Percentiles rank a stretch among this genome's conserved stretches.
Conservation (phyloP, 177 flowering plant species). For the Vitis hybrid region DNA sequence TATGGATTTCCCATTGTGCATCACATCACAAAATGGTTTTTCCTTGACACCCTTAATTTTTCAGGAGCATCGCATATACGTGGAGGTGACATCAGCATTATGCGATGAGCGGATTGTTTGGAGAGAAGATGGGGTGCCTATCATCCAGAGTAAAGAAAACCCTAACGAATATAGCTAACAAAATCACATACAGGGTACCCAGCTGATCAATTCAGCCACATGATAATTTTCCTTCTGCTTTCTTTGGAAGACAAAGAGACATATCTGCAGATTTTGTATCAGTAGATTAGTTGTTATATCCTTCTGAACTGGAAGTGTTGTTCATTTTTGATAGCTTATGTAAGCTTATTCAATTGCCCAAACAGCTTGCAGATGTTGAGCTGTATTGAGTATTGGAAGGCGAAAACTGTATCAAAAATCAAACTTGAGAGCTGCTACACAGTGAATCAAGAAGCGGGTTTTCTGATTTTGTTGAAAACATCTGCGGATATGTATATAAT, state of each 20-base stretch:
- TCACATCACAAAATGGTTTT: no score
- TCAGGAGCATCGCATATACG: conserved; percentile 79
- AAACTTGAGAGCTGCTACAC: no score
- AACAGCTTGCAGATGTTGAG: no score
- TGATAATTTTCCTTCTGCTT: not conserved
- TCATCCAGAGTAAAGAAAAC: conserved; percentile 64
- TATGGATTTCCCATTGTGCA: no score
- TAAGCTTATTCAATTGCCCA: no score
- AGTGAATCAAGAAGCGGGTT: no score
- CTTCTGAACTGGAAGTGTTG: no score
- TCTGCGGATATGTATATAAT: no score
- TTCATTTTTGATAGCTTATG: no score
- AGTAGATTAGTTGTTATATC: not conserved
- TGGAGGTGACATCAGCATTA: conserved; percentile 63
- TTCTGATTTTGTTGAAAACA: no score
- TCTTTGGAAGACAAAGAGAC: not conserved
- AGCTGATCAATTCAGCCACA: not conserved
- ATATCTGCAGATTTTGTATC: not conserved
- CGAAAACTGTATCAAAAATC: no score
- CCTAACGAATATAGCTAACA: conserved; percentile 42
- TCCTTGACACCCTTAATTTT: not conserved
- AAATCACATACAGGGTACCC: not conserved
- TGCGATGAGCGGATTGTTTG: conserved; percentile 82
- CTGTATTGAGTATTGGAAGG: no score
- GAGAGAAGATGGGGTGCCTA: conserved; percentile 89